Conservation (phyloP, 2,329 filamentous ascomycete species). For the Cadophora sp. region DNA sequence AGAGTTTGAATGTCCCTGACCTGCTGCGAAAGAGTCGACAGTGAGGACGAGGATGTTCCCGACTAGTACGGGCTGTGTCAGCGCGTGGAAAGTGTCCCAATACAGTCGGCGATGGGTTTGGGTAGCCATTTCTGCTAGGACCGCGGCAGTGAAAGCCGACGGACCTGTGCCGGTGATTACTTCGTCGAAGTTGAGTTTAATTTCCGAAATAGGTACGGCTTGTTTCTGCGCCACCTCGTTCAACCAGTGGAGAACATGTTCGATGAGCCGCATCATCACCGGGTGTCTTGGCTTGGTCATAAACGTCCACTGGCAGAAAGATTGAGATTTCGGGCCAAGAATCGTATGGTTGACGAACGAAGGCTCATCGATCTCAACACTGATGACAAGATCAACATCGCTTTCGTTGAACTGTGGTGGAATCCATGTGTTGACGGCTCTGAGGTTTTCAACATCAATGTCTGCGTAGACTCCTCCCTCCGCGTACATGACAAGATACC, state of each 20-base stretch:
- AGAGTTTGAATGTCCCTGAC: conserved; percentile 75
- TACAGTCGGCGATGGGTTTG: conserved; percentile 54
- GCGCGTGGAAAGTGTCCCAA: conserved; percentile 70
- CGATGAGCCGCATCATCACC: conserved; percentile 71
- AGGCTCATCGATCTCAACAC: conserved; percentile 76
- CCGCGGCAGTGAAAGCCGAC: conserved; percentile 70
- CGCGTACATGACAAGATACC: conserved; percentile 72
- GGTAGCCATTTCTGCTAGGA: conserved; percentile 68
- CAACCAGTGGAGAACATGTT: conserved; percentile 73
- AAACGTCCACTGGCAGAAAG: conserved; percentile 80
- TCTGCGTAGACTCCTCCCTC: conserved; percentile 60
- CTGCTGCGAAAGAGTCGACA: conserved; percentile 75
- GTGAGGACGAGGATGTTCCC: conserved; percentile 70
- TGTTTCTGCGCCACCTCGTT: conserved; percentile 64
- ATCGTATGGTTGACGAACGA: conserved; percentile 68
- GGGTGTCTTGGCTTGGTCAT: conserved; percentile 71
- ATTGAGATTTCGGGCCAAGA: conserved; percentile 70
- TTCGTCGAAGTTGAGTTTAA: conserved; percentile 73
- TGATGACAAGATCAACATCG: conserved; percentile 72
- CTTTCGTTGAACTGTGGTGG: conserved; percentile 65
- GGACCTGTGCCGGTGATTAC: conserved; percentile 75
- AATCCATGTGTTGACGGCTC: conserved; percentile 61
- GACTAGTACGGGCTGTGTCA: conserved; percentile 70
- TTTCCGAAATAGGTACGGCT: conserved; percentile 61
- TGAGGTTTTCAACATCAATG: conserved; percentile 63